phyloP scores from a whole-genome alignment of 805 yeast genomes.

The Saccharomycopsis babjevae region DNA sequence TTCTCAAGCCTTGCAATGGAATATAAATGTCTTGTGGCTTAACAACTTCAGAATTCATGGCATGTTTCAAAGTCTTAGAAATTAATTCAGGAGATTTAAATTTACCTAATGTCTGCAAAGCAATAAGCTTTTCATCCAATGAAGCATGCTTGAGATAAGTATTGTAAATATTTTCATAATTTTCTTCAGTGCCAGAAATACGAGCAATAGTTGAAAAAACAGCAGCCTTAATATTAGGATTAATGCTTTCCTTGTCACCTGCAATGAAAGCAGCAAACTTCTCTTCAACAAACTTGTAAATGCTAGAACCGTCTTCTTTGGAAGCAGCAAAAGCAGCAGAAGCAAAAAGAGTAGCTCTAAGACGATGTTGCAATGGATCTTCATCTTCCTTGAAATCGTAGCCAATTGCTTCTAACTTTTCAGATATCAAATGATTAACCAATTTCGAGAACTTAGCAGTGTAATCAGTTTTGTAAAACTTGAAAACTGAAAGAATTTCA shows the following conservation, averaged over 20 bases:
- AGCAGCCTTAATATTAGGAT: constrained; percentile 61
- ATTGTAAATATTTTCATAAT: constrained; percentile 50
- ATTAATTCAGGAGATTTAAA: constrained; percentile 43
- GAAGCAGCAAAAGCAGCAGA: constrained; percentile 40
- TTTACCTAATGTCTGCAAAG: constrained; percentile 59
- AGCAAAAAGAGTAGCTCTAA: constrained; percentile 54
- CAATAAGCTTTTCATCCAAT: constrained; percentile 59
- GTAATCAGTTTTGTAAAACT: constrained; percentile 38
- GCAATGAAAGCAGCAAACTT: constrained; percentile 43
- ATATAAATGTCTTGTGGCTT: constrained; percentile 63
- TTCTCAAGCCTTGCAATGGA: constrained; percentile 66
- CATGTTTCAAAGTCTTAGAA: constrained; percentile 43
- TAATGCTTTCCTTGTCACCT: constrained; percentile 60
- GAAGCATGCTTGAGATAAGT: constrained; percentile 53
- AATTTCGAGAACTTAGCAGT: constrained; percentile 42
- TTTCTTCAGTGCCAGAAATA: constrained; percentile 43
- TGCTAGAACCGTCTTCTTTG: constrained; percentile 32
- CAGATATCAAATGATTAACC: constrained; percentile 42
- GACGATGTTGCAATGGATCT: constrained; percentile 50
- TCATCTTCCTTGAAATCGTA: constrained; percentile 50
- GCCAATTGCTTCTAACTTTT: constrained; percentile 48
- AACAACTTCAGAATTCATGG: constrained; percentile 49
- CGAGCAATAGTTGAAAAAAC: constrained; percentile 61
- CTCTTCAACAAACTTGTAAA: constrained; percentile 28
- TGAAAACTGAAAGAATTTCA: constrained; percentile 42